Evolutionary conservation across 2,329 filamentous ascomycete genomes (phyloP).

Genomic region (Venturiaceae sp.): DNA sequence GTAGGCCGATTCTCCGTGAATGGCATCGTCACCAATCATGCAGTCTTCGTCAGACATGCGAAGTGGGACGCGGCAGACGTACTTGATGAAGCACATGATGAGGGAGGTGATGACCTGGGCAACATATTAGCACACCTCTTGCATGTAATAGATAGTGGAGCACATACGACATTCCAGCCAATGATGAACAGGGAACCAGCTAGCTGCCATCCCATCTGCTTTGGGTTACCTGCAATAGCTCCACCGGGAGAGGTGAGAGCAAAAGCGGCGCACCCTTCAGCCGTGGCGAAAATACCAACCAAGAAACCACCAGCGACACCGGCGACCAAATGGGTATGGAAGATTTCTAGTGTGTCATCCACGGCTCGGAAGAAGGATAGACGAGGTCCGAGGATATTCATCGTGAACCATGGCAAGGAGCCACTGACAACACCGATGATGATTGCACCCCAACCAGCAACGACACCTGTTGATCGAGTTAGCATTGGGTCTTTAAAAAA

Average conservation of each 20-base stretch:
- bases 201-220: slow-evolving; percentile 40
- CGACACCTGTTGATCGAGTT: slow-evolving; percentile 21
- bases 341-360: slow-evolving; percentile 43
- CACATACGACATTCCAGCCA: slow-evolving; percentile 42
- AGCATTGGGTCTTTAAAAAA: background rate
- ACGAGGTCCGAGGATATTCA: slow-evolving; percentile 38
- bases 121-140: no score
- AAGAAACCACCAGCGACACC: slow-evolving; percentile 36
- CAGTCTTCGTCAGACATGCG: background rate
- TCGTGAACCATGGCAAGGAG: slow-evolving; percentile 33
- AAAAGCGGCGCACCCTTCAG: slow-evolving; percentile 37
- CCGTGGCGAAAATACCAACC: slow-evolving; percentile 37
- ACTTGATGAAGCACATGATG: slow-evolving; percentile 1
- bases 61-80: background rate
- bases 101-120: no score
- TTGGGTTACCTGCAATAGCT: slow-evolving; percentile 41
- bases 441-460: slow-evolving; percentile 42
- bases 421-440: slow-evolving; percentile 35
- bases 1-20: background rate
- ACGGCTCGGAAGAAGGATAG: slow-evolving; percentile 49
- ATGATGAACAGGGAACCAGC: slow-evolving; percentile 40
- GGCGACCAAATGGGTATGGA: slow-evolving; percentile 40
- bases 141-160: slow-evolving; percentile 36
- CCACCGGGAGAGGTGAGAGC: slow-evolving; percentile 35
- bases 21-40: background rate